Evolutionary conservation across 768 basidiomycete species (phyloP), one percentile per base, ranked within the genome.

Genomic region (Lactarius hengduanensis): DNA sequence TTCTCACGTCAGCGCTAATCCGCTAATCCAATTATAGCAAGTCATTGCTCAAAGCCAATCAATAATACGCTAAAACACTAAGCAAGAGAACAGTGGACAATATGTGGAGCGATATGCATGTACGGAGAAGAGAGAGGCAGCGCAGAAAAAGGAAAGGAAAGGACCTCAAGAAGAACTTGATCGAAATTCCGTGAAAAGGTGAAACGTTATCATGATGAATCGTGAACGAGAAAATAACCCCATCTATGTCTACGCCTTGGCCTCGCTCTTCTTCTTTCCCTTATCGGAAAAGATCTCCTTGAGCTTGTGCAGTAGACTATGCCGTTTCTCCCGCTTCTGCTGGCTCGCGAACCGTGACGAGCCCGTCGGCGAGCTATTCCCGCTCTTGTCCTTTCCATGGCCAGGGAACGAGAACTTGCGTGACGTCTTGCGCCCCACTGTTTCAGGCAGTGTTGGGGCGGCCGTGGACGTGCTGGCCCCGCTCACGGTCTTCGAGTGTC

Each of bases 231-330:
- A 50, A 22, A 50, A 22, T 10, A 40, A 20, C 20, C 43, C 30
- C 55, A 40, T 57, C 57, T 55, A 66, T 62, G 26, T n/a, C 41
- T 65, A 65, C 38, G 69, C 57, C 66, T 64, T 69, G 22, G 18
- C 50, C 43, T 69, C 64, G 58, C 63, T 69, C 60, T 45, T 63
- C 55, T 66, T 61, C 61, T 67, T 62, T 28, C 61, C 66, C 47
- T 69, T 69, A 13, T 69, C 69, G 8, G 30, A n/a, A 53, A 71
- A 71, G 15, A 71, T 64, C 56, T 69, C 70, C 63, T 69, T 71
- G 57, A 71, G 43, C 53, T 64, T 71, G 6, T 62, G 65, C 22
- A 71, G 55, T 1, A 71, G 8, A 65, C 68, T 71, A 16, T 57
- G 45, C 62, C 70, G 70, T 54, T 69, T 71, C 57, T 69, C 64